These are phyloP conservation scores for Spergularia marina DNA, from an alignment of 148 eudicot species.

Conservation along the genomic window DNA sequence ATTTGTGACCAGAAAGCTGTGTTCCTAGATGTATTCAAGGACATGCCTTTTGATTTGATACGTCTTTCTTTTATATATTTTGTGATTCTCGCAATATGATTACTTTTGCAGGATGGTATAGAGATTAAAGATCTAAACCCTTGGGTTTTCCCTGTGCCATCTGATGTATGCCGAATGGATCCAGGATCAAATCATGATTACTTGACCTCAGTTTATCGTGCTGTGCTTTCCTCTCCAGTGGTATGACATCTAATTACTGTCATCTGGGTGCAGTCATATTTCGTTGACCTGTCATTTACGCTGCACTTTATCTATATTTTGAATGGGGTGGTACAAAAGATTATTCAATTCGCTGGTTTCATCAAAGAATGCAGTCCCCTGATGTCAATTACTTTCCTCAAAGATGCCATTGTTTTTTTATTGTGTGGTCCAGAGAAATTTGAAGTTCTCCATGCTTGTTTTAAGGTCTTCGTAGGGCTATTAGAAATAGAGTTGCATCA, in stretches of 20 bases:
- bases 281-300: not conserved
- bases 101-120: constrained; percentile 40
- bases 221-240: constrained; percentile 89
- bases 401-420: not conserved
- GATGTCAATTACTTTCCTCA: not conserved
- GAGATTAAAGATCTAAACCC: constrained; percentile 61
- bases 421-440: not conserved
- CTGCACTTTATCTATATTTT: not conserved
- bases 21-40: not conserved
- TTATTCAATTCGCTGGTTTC: not conserved
- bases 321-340: too few relatives aligned
- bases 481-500: constrained; percentile 4
- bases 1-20: not conserved
- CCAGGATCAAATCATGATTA: constrained; percentile 93
- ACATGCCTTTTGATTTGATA: not conserved
- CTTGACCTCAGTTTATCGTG: constrained; percentile 60
- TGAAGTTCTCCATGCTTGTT: not conserved
- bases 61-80: not conserved
- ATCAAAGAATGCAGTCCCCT: not conserved
- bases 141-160: constrained; percentile 83
- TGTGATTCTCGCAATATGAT: constrained; percentile 1
- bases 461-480: not conserved
- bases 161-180: constrained; percentile 50
- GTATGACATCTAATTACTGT: constrained; percentile 37
- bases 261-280: constrained; percentile 6